Evolutionary conservation across 441 rosid species (phyloP).

Genomic region (Arabidopsis hybrid): DNA sequence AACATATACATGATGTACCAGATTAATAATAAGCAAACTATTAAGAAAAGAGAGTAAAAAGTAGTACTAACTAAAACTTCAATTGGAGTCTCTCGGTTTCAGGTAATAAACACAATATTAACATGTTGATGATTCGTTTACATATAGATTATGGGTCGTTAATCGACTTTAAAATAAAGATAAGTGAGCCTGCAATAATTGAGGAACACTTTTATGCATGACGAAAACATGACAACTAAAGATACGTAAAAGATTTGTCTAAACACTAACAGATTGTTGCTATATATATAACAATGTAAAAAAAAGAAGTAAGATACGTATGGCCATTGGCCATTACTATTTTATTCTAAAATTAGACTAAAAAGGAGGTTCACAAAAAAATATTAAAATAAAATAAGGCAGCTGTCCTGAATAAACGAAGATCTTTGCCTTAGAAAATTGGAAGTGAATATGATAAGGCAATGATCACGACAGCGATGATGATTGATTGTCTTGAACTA

Average conservation of each 20-base stretch:
- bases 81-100: background rate
- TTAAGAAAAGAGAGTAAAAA: no score
- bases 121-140: background rate
- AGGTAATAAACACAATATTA: background rate
- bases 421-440: background rate
- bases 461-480: slow-evolving; percentile 23
- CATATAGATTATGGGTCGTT: background rate
- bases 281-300: background rate
- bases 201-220: slow-evolving; percentile 8
- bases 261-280: background rate
- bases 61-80: background rate
- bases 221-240: background rate
- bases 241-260: background rate
- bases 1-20: no score
- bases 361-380: background rate
- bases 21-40: no score
- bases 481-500: background rate
- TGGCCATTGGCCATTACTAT: background rate
- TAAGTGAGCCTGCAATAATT: slow-evolving; percentile 3
- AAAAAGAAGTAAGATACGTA: background rate
- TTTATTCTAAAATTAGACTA: background rate
- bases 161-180: background rate
- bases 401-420: slow-evolving; percentile 22
- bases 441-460: slow-evolving; percentile 29
- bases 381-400: background rate